Evolutionary conservation across 2,329 filamentous ascomycete genomes (phyloP).

Genomic region (Colletotrichum siamense): DNA sequence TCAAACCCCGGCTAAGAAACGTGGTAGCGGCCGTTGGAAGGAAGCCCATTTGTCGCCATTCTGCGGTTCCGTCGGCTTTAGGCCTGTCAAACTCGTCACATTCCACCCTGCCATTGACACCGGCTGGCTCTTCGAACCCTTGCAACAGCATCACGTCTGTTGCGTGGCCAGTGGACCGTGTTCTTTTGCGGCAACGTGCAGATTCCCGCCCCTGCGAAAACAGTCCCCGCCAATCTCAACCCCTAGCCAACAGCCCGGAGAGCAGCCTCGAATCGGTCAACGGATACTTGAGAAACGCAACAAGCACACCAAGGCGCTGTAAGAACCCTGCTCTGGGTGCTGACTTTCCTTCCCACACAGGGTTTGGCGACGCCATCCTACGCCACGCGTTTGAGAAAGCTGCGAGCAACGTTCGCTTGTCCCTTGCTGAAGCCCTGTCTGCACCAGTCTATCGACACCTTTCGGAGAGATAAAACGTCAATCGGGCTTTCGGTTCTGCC

Average conservation of each 20-base stretch:
- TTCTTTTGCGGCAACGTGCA: slow-evolving; percentile 26
- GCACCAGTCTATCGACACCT: slow-evolving; percentile 34
- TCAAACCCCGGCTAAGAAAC: background rate
- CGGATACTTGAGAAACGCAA: background rate
- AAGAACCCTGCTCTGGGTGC: background rate
- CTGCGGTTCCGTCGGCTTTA: slow-evolving; percentile 12
- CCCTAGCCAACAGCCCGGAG: slow-evolving; percentile 23
- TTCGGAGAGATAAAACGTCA: slow-evolving; percentile 32
- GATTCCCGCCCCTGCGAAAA: slow-evolving; percentile 21
- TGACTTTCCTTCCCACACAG: background rate
- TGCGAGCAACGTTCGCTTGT: slow-evolving; percentile 3
- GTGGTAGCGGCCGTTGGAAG: background rate
- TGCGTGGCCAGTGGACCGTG: slow-evolving; percentile 18
- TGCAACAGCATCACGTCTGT: slow-evolving; percentile 12
- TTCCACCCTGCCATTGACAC: slow-evolving; percentile 8
- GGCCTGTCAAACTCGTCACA: slow-evolving; percentile 17
- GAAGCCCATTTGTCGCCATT: background rate
- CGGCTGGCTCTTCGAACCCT: background rate
- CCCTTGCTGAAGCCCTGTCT: slow-evolving; percentile 1
- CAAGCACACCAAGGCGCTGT: slow-evolving; percentile 4
- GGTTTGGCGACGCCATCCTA: slow-evolving; percentile 8
- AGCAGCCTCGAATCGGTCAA: slow-evolving; percentile 23
- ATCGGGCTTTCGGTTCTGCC: slow-evolving; percentile 9
- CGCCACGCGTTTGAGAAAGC: slow-evolving; percentile 22
- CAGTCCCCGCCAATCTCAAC: slow-evolving; percentile 10